These are phyloP conservation scores for Benincasa hispida DNA, from an alignment of 306 rosid species.

Conservation along the genomic window DNA sequence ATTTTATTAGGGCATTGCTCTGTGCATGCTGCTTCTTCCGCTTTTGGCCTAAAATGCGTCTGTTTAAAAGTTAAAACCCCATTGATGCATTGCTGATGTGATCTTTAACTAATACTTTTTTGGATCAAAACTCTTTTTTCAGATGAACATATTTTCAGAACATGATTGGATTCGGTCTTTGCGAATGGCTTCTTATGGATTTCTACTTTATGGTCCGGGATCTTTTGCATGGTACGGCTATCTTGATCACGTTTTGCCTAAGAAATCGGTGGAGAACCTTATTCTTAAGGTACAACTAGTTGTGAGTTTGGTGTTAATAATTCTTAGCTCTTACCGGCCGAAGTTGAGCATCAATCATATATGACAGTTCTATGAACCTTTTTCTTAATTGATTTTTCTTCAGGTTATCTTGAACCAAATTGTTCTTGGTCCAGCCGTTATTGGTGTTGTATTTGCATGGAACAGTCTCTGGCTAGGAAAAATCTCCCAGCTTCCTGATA, in stretches of 20 bases:
- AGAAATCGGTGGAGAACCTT: conserved; percentile 46
- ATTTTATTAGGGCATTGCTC: not conserved
- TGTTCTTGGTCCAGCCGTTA: conserved; percentile 81
- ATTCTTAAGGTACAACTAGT: conserved; percentile 47
- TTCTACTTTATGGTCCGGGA: conserved; percentile 86
- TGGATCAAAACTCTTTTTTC: conserved; percentile 12
- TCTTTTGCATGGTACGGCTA: conserved; percentile 87
- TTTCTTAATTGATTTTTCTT: not conserved
- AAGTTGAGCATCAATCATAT: not conserved
- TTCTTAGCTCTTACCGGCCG: not conserved
- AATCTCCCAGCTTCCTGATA: conserved; percentile 69
- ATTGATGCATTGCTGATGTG: not conserved
- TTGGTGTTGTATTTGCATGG: conserved; percentile 91
- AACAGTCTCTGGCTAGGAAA: conserved; percentile 72
- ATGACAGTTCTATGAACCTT: not conserved
- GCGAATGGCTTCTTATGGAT: conserved; percentile 86
- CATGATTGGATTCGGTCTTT: conserved; percentile 88
- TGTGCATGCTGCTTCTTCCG: not conserved
- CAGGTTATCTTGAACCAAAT: conserved; percentile 88
- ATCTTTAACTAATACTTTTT: not conserved
- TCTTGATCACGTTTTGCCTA: conserved; percentile 54
- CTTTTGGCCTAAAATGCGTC: not conserved
- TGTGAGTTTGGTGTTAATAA: not conserved
- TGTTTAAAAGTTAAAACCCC: not conserved
- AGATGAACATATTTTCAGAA: conserved; percentile 48